These are phyloP conservation scores for Coprinopsis marcescibilis DNA, from an alignment of 768 basidiomycete species.

Conservation along the genomic window DNA sequence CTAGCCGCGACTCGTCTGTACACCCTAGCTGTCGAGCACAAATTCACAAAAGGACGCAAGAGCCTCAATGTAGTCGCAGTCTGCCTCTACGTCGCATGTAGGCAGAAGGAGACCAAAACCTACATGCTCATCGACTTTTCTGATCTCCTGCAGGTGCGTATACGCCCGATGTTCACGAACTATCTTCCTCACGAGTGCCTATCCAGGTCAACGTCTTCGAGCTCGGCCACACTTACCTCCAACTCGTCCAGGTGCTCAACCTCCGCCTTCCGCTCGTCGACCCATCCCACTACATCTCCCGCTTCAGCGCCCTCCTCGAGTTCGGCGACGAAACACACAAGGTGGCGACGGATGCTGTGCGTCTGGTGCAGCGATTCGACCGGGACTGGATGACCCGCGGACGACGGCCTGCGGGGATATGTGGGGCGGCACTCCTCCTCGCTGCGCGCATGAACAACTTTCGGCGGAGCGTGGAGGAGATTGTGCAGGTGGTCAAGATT, in stretches of 20 bases:
- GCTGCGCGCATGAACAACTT: conserved; percentile 99
- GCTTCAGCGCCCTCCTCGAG: conserved; percentile 91
- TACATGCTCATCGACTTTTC: conserved; percentile 99
- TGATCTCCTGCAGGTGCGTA: conserved; percentile 91
- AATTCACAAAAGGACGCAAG: conserved; percentile 90
- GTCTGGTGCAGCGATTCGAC: conserved; percentile 85
- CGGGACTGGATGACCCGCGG: conserved; percentile 98
- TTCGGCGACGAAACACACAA: conserved; percentile 92
- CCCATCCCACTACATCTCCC: conserved; percentile 93
- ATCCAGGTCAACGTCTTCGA: conserved; percentile 93
- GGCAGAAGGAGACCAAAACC: conserved; percentile 84
- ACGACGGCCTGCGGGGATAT: conserved; percentile 93
- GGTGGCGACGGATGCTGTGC: conserved; percentile 89
- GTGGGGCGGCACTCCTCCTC: conserved; percentile 90
- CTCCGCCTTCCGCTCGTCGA: conserved; percentile 86
- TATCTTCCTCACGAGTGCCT: no score
- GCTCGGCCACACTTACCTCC: conserved; percentile 92
- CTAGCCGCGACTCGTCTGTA: conserved; percentile 83
- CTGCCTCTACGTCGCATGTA: conserved; percentile 90
- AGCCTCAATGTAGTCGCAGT: conserved; percentile 93
- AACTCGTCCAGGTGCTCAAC: conserved; percentile 83
- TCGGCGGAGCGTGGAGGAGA: conserved; percentile 85
- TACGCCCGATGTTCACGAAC: no score
- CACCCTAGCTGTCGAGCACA: conserved; percentile 89
- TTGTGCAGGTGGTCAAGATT: conserved; percentile 98